phyloP scores from a whole-genome alignment of 1,284 basidiomycete genomes.

The Bjerkandera adusta region DNA sequence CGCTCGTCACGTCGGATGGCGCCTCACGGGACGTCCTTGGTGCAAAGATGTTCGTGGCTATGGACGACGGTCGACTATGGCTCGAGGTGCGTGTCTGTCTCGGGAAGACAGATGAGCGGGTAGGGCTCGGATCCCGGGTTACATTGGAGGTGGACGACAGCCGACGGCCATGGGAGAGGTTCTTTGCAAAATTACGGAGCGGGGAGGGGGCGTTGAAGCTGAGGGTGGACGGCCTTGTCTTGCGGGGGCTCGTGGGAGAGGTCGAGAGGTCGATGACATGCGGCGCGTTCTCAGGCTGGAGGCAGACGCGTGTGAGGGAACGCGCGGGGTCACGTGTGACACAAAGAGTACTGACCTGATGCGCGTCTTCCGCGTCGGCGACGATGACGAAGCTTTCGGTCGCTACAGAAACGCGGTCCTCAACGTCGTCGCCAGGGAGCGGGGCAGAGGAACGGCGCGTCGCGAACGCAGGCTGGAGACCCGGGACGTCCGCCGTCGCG shows the following conservation, averaged over 20 bases:
- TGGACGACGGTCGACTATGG: slow-evolving; percentile 17
- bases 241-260: slow-evolving; percentile 37
- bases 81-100: slow-evolving; percentile 17
- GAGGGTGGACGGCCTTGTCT: slow-evolving; percentile 25
- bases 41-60: slow-evolving; percentile 19
- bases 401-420: slow-evolving; percentile 31
- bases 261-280: slow-evolving; percentile 27
- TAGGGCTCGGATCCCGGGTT: slow-evolving; percentile 20
- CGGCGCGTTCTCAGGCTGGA: slow-evolving; percentile 16
- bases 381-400: slow-evolving; percentile 59
- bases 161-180: slow-evolving; percentile 42
- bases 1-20: slow-evolving; percentile 19
- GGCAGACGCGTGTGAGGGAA: background rate
- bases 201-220: slow-evolving; percentile 47
- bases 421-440: slow-evolving; percentile 27
- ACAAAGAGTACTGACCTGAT: slow-evolving; percentile 28
- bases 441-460: slow-evolving; percentile 31
- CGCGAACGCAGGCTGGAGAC: slow-evolving; percentile 48
- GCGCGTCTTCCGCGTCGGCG: slow-evolving; percentile 38
- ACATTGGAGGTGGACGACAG: slow-evolving; percentile 32
- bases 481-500: slow-evolving; percentile 29
- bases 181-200: slow-evolving; percentile 53
- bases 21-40: slow-evolving; percentile 20
- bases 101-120: slow-evolving; percentile 21
- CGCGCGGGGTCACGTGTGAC: slow-evolving; percentile 26